These are phyloP conservation scores for Yamadazyma kitorensis DNA, from an alignment of 805 yeast genomes.

Conservation along the genomic window DNA sequence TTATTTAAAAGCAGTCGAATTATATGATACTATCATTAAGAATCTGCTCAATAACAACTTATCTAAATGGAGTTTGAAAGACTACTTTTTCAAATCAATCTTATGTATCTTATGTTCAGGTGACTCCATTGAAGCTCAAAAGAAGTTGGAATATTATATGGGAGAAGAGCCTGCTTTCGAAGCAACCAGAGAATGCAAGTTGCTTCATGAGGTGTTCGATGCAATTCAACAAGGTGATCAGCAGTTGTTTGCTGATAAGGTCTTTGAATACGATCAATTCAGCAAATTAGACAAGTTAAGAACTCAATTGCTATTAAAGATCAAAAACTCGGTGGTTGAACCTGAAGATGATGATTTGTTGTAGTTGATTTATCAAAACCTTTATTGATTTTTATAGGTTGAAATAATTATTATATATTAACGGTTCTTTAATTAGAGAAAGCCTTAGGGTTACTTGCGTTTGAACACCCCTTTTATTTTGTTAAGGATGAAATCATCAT, in stretches of 20 bases:
- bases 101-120: constrained; percentile 80
- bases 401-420: neutral
- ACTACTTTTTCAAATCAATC: constrained; percentile 80
- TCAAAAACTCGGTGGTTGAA: constrained; percentile 69
- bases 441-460: constrained; percentile 3
- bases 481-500: constrained; percentile 18
- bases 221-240: constrained; percentile 80
- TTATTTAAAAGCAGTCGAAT: constrained; percentile 70
- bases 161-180: constrained; percentile 76
- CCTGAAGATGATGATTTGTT: constrained; percentile 51
- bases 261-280: constrained; percentile 84
- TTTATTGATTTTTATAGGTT: neutral
- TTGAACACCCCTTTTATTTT: constrained; percentile 13
- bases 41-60: constrained; percentile 70
- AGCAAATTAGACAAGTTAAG: constrained; percentile 88
- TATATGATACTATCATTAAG: constrained; percentile 76
- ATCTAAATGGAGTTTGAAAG: constrained; percentile 90
- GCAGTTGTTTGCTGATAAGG: constrained; percentile 68
- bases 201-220: constrained; percentile 63
- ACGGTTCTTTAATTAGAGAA: neutral
- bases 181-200: constrained; percentile 70
- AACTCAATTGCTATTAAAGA: constrained; percentile 75
- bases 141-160: constrained; percentile 59
- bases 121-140: constrained; percentile 83
- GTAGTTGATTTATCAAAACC: constrained; percentile 1